phyloP scores from a whole-genome alignment of 805 yeast species.

The Isabelozyma heimii region DNA sequence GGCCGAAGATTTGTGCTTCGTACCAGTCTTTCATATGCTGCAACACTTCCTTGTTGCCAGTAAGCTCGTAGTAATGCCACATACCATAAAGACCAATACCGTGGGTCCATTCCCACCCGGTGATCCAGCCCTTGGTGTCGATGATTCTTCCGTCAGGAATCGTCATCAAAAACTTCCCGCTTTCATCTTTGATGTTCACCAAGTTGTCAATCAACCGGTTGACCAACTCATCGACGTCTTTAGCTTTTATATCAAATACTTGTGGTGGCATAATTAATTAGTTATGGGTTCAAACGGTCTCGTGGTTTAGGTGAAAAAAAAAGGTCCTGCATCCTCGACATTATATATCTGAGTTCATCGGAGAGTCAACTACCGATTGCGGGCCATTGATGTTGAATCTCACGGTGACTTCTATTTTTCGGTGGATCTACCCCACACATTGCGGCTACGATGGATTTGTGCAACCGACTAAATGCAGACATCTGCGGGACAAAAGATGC shows the following conservation, averaged over 20 bases:
- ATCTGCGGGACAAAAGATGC: background rate
- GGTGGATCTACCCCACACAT: background rate
- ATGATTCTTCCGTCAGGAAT: slow-evolving; percentile 30
- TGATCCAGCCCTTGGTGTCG: slow-evolving; percentile 36
- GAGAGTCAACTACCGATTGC: slow-evolving; percentile 1
- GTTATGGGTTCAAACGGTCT: background rate
- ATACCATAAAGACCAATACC: slow-evolving; percentile 36
- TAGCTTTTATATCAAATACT: slow-evolving; percentile 10
- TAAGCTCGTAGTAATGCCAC: slow-evolving; percentile 32
- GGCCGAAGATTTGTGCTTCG: slow-evolving; percentile 20
- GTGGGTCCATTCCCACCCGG: slow-evolving; percentile 42
- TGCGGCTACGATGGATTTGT: background rate
- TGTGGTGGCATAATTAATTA: slow-evolving; percentile 11
- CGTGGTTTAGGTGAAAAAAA: background rate
- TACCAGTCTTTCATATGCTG: slow-evolving; percentile 25
- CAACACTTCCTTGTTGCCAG: slow-evolving; percentile 18
- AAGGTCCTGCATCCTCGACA: background rate
- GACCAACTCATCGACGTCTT: slow-evolving; percentile 11
- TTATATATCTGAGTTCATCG: background rate
- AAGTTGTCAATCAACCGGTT: slow-evolving; percentile 18
- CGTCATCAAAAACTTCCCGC: slow-evolving; percentile 25
- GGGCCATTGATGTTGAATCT: background rate
- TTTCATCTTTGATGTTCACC: slow-evolving; percentile 25
- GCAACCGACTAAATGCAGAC: background rate
- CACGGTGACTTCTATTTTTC: background rate